These are phyloP conservation scores for Plasmodium vivax DNA, from an alignment of 169 alveolate genomes.

Conservation along the genomic window DNA sequence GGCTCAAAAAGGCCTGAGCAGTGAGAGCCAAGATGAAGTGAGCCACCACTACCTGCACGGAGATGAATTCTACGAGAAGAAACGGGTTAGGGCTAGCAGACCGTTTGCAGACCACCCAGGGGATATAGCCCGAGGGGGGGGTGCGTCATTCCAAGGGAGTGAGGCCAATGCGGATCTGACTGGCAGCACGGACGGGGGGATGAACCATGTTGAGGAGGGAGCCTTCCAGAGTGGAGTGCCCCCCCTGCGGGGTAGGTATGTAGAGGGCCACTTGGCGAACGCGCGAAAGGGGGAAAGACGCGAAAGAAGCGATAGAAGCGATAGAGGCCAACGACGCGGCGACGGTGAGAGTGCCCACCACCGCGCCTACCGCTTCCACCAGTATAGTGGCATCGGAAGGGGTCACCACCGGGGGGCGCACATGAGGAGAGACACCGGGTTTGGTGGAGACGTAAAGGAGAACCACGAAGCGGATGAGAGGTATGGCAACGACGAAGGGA, in stretches of 20 bases:
- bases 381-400: not conserved
- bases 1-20: not conserved
- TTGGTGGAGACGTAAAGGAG: not conserved
- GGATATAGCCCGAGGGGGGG: not conserved
- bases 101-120: not conserved
- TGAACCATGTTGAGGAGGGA: not conserved
- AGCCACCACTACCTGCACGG: not conserved
- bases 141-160: not conserved
- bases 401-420: not conserved
- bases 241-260: not conserved
- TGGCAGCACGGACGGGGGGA: not conserved
- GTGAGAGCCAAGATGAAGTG: not conserved
- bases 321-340: too few species aligned
- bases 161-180: not conserved
- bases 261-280: not conserved
- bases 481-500: not conserved
- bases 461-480: not conserved
- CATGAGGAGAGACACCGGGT: constrained; percentile 5
- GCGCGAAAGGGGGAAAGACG: not conserved
- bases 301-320: too few species aligned
- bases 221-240: not conserved
- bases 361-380: not conserved
- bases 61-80: not conserved
- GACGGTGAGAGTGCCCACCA: not conserved
- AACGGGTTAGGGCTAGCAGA: not conserved